Conservation (phyloP, 805 yeast genomes). For the Debaryomyces prosopidis region DNA sequence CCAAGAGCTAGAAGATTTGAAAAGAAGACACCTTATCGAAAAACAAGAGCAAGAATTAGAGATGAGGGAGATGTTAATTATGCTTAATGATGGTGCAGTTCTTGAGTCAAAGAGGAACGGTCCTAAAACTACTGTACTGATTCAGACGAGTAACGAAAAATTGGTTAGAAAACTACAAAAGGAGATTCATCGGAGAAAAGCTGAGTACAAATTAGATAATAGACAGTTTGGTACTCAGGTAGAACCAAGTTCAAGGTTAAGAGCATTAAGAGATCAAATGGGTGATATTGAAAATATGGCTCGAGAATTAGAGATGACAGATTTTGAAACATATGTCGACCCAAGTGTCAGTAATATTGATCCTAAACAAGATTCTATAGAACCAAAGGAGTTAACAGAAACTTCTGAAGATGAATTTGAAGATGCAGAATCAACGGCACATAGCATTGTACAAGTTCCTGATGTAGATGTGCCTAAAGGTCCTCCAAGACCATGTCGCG, state of each 20-base stretch:
- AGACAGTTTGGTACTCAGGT: slow-evolving; percentile 51
- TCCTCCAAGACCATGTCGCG: slow-evolving; percentile 41
- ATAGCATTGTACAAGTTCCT: not conserved
- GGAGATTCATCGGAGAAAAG: slow-evolving; percentile 47
- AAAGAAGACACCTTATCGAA: slow-evolving; percentile 58
- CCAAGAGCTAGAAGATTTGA: slow-evolving; percentile 61
- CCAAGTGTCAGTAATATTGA: slow-evolving; percentile 4
- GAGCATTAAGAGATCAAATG: slow-evolving; percentile 80
- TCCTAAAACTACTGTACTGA: slow-evolving; percentile 37
- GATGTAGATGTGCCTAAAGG: slow-evolving; percentile 23
- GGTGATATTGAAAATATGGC: slow-evolving; percentile 84
- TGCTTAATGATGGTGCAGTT: slow-evolving; percentile 50
- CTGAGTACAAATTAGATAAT: slow-evolving; percentile 48
- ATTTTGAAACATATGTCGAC: slow-evolving; percentile 51
- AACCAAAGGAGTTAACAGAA: slow-evolving; percentile 2
- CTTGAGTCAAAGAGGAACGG: slow-evolving; percentile 30
- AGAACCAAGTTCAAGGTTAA: slow-evolving; percentile 75
- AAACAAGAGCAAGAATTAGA: slow-evolving; percentile 77
- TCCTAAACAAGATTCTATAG: not conserved
- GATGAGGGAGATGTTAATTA: slow-evolving; percentile 68
- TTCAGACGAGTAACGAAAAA: slow-evolving; percentile 33
- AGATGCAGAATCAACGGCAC: slow-evolving; percentile 12
- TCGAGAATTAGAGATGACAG: slow-evolving; percentile 80
- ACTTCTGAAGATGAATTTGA: slow-evolving; percentile 16
- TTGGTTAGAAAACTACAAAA: slow-evolving; percentile 43